Evolutionary conservation across 768 basidiomycete species (phyloP), one percentile per base, ranked within the genome.

Genomic region (Lyophyllum shimeji): DNA sequence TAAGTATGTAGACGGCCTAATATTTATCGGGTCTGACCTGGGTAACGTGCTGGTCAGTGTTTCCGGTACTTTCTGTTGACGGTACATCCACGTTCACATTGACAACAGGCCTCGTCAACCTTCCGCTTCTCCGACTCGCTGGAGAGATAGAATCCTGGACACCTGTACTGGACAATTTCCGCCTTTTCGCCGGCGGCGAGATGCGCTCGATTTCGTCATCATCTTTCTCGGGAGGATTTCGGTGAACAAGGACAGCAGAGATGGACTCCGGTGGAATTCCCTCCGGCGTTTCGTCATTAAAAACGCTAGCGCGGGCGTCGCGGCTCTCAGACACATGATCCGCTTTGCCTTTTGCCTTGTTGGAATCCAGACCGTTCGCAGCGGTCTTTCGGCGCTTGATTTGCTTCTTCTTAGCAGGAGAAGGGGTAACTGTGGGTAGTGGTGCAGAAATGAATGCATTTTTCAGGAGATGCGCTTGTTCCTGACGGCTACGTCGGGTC

Each of bases 401-500:
- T 54, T 68, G 67, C 31, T 56, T 63, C 31, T 56, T 63, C 40
- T 66, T 71, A n/a, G 23, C 7, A 8, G 62, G 49, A 23, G 58
- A 23, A 50, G 64, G 44, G 3, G 58, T 51, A 25, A 65, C 56
- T 18, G 72, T 58, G 0, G 67, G 54, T 25, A 52, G 45, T 18
- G 70, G 60, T 15, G 66, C 47, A 24, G 70, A 69, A 21, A 67
- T 58, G n/a, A 60, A 53, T n/a, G 63, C 56, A 0, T 67, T 58
- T 40, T 71, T 73, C 11, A 80, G 71, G 56, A 71, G 69, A 55
- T 81, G 82, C 46, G 79, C 74, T 39, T 78, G 81, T 63, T 81
- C 85, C 21, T 73, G 82, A 46, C 77, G 82, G 31, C 80, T 79
- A 48, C 83, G 76, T 27, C 86, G 82, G 20, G 88, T 90, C 37